Conservation (phyloP, 2,329 filamentous ascomycete genomes). For the Chaetomium sp. region DNA sequence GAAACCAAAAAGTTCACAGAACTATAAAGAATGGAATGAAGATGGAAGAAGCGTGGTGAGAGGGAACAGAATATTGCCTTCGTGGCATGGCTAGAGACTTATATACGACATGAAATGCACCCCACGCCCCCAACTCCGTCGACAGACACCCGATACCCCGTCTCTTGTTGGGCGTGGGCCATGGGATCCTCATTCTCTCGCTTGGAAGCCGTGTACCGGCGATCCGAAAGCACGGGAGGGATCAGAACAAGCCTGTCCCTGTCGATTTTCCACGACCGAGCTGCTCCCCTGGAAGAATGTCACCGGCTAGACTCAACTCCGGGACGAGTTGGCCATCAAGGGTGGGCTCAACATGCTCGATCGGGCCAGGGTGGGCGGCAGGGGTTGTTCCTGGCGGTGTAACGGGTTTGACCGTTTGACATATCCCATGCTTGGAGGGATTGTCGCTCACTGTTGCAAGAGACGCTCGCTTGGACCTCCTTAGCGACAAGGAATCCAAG, state of each 20-base stretch:
- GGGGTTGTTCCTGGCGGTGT: conserved; percentile 20
- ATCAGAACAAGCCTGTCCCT: conserved; percentile 12
- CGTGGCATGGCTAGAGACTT: conserved; percentile 16
- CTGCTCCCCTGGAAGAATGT: conserved; percentile 28
- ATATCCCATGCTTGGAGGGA: conserved; percentile 18
- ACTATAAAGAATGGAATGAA: conserved; percentile 36
- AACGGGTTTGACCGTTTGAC: background rate
- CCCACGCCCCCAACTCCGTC: background rate
- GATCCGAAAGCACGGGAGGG: conserved; percentile 26
- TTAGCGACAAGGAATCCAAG: background rate
- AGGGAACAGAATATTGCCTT: conserved; percentile 18
- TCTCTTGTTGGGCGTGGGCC: conserved; percentile 31
- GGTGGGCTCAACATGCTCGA: conserved; percentile 24
- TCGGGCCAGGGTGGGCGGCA: conserved; percentile 1
- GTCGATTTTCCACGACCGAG: conserved; percentile 11
- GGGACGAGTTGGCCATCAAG: conserved; percentile 33
- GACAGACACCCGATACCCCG: conserved; percentile 24
- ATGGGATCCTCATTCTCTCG: conserved; percentile 26
- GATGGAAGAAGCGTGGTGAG: conserved; percentile 33
- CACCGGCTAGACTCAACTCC: conserved; percentile 35
- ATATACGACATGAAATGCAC: conserved; percentile 26
- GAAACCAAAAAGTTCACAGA: conserved; percentile 40
- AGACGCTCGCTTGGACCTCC: conserved; percentile 25
- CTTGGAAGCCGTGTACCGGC: conserved; percentile 23
- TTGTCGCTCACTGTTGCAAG: conserved; percentile 28